A percentile compares a stretch with the other conserved stretches of the same genome.
These are phyloP conservation scores for Knufia fluminis DNA, from an alignment of 2,329 filamentous ascomycete species.

Conservation along the genomic window DNA sequence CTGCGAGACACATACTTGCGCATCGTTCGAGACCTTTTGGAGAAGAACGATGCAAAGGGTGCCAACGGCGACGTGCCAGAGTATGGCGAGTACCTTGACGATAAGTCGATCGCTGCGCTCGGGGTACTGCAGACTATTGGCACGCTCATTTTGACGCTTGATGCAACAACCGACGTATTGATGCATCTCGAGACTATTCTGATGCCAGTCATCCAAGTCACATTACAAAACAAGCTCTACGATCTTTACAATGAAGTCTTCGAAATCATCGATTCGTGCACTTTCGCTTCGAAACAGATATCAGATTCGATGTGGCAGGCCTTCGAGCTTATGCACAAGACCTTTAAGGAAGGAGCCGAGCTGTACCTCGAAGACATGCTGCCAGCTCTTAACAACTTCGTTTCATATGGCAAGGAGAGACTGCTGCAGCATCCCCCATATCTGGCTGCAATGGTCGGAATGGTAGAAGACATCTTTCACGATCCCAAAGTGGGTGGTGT, in stretches of 20 bases:
- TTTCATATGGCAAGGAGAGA: slow-evolving; percentile 77
- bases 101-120: slow-evolving; percentile 96
- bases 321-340: slow-evolving; percentile 91
- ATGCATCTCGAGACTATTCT: slow-evolving; percentile 89
- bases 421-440: slow-evolving; percentile 78
- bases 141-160: slow-evolving; percentile 88
- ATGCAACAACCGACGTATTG: slow-evolving; percentile 93
- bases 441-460: slow-evolving; percentile 77
- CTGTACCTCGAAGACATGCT: slow-evolving; percentile 98
- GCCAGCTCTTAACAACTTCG: slow-evolving; percentile 93
- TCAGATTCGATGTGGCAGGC: slow-evolving; percentile 97
- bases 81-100: slow-evolving; percentile 86
- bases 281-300: slow-evolving; percentile 91
- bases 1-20: slow-evolving; percentile 90
- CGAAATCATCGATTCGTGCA: slow-evolving; percentile 98
- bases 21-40: slow-evolving; percentile 82
- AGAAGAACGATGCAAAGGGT: slow-evolving; percentile 67
- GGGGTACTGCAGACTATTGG: slow-evolving; percentile 96
- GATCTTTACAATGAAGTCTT: slow-evolving; percentile 98
- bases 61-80: slow-evolving; percentile 58
- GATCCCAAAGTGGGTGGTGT: slow-evolving; percentile 88
- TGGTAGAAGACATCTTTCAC: slow-evolving; percentile 91
- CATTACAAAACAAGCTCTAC: slow-evolving; percentile 94
- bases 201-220: slow-evolving; percentile 95
- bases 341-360: slow-evolving; percentile 94